These are phyloP conservation scores for Emmonsia crescens DNA, from an alignment of 2,329 filamentous ascomycete species.

Conservation along the genomic window DNA sequence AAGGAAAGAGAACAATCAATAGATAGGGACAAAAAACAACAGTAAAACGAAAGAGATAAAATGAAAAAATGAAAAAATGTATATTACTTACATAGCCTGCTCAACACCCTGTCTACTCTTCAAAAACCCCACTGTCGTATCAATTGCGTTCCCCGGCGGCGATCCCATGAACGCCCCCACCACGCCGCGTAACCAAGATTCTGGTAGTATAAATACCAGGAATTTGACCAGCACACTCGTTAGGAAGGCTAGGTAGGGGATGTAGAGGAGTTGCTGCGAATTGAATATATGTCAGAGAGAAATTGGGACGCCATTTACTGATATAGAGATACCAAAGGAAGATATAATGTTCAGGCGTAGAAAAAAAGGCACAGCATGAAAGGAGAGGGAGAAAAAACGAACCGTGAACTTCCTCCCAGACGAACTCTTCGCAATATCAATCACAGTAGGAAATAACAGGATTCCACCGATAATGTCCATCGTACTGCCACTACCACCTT, in stretches of 20 bases:
- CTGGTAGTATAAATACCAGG: constrained; percentile 35
- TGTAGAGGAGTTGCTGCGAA: constrained; percentile 21
- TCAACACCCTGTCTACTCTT: constrained; percentile 39
- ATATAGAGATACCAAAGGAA: too few relatives aligned
- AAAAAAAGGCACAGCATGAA: not conserved
- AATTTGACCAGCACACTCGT: constrained; percentile 31
- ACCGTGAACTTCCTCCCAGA: constrained; percentile 45
- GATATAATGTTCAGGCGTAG: too few relatives aligned
- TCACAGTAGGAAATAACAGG: constrained; percentile 62
- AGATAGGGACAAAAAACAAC: not conserved
- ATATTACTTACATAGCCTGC: constrained; percentile 40
- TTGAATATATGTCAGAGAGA: not conserved
- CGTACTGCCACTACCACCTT: constrained; percentile 15
- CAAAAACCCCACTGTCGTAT: constrained; percentile 42
- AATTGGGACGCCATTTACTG: not conserved
- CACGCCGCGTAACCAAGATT: constrained; percentile 28
- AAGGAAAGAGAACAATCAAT: not conserved
- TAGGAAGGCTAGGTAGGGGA: constrained; percentile 30
- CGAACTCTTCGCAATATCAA: constrained; percentile 55
- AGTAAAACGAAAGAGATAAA: not conserved
- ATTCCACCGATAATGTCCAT: constrained; percentile 43
- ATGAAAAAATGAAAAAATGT: not conserved
- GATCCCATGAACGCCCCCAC: constrained; percentile 36
- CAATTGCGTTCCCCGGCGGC: constrained; percentile 30
- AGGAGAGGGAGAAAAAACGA: constrained; percentile 6